Conservation (phyloP, 306 rosid genomes). For the Castanea crenata region DNA sequence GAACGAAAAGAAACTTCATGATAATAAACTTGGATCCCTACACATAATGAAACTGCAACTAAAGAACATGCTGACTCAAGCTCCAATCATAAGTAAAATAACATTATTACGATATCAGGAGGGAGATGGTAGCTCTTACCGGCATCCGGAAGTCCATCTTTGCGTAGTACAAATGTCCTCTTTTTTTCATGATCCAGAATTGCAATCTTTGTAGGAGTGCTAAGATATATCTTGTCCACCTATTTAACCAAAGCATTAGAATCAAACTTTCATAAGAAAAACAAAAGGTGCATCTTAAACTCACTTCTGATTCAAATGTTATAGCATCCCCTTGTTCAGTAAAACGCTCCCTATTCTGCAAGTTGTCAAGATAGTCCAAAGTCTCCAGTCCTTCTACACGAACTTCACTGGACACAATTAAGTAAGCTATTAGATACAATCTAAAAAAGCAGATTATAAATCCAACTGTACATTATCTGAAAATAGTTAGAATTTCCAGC, state of each 20-base stretch:
- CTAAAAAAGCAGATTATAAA: neutral
- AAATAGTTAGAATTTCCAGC: neutral
- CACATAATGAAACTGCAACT: conserved; percentile 1
- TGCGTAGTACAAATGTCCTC: conserved; percentile 88
- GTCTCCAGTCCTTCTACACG: conserved; percentile 98
- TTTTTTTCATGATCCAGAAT: conserved; percentile 96
- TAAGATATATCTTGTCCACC: conserved; percentile 94
- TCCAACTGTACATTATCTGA: neutral
- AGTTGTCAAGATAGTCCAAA: conserved; percentile 90
- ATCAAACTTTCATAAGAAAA: conserved; percentile 15
- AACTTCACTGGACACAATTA: conserved; percentile 80
- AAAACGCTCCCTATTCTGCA: conserved; percentile 74
- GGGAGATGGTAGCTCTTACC: conserved; percentile 52
- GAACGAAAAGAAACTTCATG: neutral
- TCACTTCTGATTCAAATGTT: conserved; percentile 95
- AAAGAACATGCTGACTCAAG: neutral
- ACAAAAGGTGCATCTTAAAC: conserved; percentile 14
- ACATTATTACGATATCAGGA: conserved; percentile 5
- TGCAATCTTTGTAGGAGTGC: conserved; percentile 94
- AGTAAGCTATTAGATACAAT: conserved; percentile 23
- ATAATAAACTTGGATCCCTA: neutral
- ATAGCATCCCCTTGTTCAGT: conserved; percentile 97
- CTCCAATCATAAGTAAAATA: neutral
- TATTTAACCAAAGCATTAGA: conserved; percentile 20
- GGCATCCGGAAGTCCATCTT: conserved; percentile 99